Percentiles rank a stretch among this genome's conserved stretches.
Evolutionary conservation across 192 early-diverging fungal genomes (phyloP).

Genomic region (Umbelopsis sp.): DNA sequence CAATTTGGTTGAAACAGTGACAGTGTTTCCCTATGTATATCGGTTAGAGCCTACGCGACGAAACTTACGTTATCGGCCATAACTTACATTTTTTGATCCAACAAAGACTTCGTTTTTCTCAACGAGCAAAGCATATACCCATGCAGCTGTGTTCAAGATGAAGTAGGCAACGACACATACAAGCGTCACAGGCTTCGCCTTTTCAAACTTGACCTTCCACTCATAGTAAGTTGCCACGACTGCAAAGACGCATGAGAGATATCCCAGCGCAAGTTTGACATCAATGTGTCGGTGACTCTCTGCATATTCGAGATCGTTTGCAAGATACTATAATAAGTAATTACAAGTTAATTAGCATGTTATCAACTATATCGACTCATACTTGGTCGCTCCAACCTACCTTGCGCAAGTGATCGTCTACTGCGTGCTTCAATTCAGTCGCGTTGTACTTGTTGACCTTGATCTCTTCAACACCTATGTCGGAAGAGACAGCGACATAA

Average conservation of each 20-base stretch:
- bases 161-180: slow-evolving; percentile 59
- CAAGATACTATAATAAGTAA: slow-evolving; percentile 42
- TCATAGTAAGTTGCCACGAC: slow-evolving; percentile 70
- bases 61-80: background rate
- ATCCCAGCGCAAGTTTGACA: slow-evolving; percentile 81
- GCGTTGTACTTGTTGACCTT: slow-evolving; percentile 47
- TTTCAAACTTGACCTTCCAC: slow-evolving; percentile 67
- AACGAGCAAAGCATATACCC: slow-evolving; percentile 59
- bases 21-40: background rate
- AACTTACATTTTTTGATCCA: slow-evolving; percentile 53
- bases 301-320: slow-evolving; percentile 52
- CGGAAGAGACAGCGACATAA: background rate
- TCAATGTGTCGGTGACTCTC: slow-evolving; percentile 84
- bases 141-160: slow-evolving; percentile 50
- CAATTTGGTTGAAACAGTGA: background rate
- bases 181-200: slow-evolving; percentile 61
- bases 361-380: background rate
- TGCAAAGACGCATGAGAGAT: slow-evolving; percentile 73
- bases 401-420: slow-evolving; percentile 65
- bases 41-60: too few relatives aligned
- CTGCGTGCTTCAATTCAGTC: slow-evolving; percentile 61
- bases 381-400: slow-evolving; percentile 32
- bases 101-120: slow-evolving; percentile 72
- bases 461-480: background rate
- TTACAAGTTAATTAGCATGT: background rate